A percentile compares a stretch with the other conserved stretches of the same genome.
Conservation (phyloP, 805 yeast genomes). For the Kodamaea laetipori region DNA sequence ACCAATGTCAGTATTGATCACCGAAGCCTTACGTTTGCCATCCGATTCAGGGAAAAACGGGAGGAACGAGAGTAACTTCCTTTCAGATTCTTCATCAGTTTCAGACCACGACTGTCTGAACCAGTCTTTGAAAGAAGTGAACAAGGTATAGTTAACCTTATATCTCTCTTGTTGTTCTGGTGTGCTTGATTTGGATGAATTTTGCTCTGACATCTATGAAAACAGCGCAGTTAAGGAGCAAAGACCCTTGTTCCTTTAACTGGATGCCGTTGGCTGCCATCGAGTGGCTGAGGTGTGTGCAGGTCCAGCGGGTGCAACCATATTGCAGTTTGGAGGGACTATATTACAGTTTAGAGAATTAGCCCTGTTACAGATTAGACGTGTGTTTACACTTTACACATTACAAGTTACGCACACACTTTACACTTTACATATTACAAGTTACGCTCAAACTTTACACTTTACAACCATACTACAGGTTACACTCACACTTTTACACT, state of each 20-base stretch:
- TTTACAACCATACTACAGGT: neutral
- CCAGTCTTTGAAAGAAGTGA: slow-evolving; percentile 30
- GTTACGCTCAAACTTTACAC: too few relatives aligned
- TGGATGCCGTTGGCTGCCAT: too few relatives aligned
- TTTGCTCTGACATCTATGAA: neutral
- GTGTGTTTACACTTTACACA: too few relatives aligned
- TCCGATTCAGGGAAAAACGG: slow-evolving; percentile 62
- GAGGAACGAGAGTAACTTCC: slow-evolving; percentile 51
- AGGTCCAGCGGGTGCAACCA: too few relatives aligned
- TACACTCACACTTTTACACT: neutral
- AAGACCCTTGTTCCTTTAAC: too few relatives aligned
- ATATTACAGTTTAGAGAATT: too few relatives aligned
- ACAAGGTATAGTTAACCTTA: slow-evolving; percentile 2
- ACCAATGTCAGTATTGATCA: slow-evolving; percentile 59
- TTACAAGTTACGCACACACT: too few relatives aligned
- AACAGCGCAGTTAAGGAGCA: neutral
- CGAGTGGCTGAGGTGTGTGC: too few relatives aligned
- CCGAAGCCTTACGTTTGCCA: slow-evolving; percentile 45
- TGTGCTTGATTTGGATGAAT: neutral
- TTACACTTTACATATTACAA: too few relatives aligned
- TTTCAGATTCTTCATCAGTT: slow-evolving; percentile 34
- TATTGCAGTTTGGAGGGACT: too few relatives aligned
- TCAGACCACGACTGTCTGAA: slow-evolving; percentile 25
- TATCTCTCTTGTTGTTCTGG: neutral
- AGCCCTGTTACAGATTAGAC: too few relatives aligned